Percentiles rank a stretch among this genome's conserved stretches.
These are phyloP conservation scores for Boletus reticuloceps DNA, from an alignment of 768 basidiomycete species.

Conservation along the genomic window DNA sequence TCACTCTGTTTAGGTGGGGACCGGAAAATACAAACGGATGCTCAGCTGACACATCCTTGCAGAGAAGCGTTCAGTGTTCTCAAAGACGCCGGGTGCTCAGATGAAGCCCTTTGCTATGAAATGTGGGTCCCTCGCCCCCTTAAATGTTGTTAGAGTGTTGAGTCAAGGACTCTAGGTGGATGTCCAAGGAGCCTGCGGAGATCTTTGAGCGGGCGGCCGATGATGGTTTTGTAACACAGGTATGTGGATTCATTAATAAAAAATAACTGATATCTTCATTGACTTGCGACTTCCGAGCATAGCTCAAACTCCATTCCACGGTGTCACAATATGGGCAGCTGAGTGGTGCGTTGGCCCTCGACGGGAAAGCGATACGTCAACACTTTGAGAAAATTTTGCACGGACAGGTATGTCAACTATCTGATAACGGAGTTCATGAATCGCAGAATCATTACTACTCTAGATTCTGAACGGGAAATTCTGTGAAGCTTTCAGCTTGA, in stretches of 20 bases:
- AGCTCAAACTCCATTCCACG: conserved; percentile 43
- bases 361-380: conserved; percentile 44
- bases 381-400: conserved; percentile 61
- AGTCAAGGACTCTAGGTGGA: conserved; percentile 46
- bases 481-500: conserved; percentile 49
- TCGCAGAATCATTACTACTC: too few species aligned
- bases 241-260: too few species aligned
- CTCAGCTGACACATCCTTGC: too few species aligned
- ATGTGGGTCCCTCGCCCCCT: background rate
- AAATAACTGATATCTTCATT: too few species aligned
- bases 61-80: too few species aligned
- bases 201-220: conserved; percentile 68
- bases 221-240: conserved; percentile 54
- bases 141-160: background rate
- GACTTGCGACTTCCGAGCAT: background rate
- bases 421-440: too few species aligned
- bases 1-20: too few species aligned
- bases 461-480: conserved; percentile 62
- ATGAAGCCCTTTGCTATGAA: too few species aligned
- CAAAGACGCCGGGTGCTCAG: too few species aligned
- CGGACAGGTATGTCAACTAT: conserved; percentile 34
- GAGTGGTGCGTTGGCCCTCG: conserved; percentile 53
- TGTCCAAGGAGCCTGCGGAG: conserved; percentile 70
- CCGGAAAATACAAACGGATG: too few species aligned
- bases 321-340: conserved; percentile 60